Base-by-base conservation (phyloP, 352 stramenopile species). In the Globisporangium spiculum region DNA sequence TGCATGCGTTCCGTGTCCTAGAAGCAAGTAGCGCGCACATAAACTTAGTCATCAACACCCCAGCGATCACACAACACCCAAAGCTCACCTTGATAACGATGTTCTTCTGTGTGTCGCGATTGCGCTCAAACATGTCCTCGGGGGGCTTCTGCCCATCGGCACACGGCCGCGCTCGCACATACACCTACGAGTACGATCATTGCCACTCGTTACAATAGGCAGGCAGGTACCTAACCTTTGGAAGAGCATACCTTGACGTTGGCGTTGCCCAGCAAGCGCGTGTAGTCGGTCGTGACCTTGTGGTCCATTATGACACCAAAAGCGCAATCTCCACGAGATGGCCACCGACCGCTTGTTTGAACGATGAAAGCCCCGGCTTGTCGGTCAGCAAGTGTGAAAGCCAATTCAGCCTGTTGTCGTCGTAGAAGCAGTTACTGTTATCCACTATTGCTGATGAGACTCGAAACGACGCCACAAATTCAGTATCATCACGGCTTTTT, bases 221-320 rank as follows among this genome's bases (percentile, higher is more conserved):
- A 44, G 36, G 27, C 27, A 32, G 27, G 27, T 4, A 32, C 27
- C 27, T 32, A 32, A 32, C 27, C 27, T 32, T 32, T 32, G 27
- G 27, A 32, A 32, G 27, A 32, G 27, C 27, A 32, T 32, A 86
- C 84, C 73, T 94, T 94, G 73, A 94, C 85, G 66, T 92, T 93
- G 18, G 85, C 79, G 54, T 92, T 92, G 38, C 74, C 83, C 9
- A 90, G 78, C 67, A 91, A 70, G 36, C 87, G 82, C 30, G 87
- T 94, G 77, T 94, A 94, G 71, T 94, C 87, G 10, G 84, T 93
- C 56, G 86, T 92, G 73, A 94, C 83, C 68, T 91, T 94, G 76
- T 94, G 87, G 70, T 92, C 87, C 87, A 94, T 94, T n/a, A 12
- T 38, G 53, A 27, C 14, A 14, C 36, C 36, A 12, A 38, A 9